These are phyloP conservation scores for Dipodascus albidus DNA, from an alignment of 805 yeast species.

Conservation along the genomic window DNA sequence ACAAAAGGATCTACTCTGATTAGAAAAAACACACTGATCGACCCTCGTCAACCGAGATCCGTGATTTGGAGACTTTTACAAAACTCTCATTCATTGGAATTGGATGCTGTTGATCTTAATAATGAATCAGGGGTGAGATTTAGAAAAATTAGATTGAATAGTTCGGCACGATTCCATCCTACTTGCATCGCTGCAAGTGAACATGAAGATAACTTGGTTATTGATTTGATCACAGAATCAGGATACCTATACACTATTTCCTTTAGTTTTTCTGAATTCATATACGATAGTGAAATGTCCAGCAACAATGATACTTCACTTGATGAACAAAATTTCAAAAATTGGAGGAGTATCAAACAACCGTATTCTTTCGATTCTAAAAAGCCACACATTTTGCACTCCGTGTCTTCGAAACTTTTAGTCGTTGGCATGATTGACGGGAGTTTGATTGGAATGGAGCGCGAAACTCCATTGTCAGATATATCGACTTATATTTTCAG, in stretches of 20 bases:
- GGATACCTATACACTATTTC: constrained; percentile 42
- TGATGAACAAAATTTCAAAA: constrained; percentile 15
- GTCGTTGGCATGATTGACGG: constrained; percentile 68
- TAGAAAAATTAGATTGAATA: constrained; percentile 29
- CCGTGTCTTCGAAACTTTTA: constrained; percentile 34
- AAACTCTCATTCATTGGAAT: constrained; percentile 9
- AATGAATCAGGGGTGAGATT: constrained; percentile 19
- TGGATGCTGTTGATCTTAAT: constrained; percentile 11
- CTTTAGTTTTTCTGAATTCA: constrained; percentile 35
- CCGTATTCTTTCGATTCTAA: constrained; percentile 56
- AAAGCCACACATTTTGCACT: constrained; percentile 40
- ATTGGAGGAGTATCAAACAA: constrained; percentile 56
- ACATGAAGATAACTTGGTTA: constrained; percentile 25
- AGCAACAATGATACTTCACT: constrained; percentile 9
- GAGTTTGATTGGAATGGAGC: constrained; percentile 37
- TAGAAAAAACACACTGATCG: neutral
- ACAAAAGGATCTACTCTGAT: constrained; percentile 3
- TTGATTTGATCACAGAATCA: constrained; percentile 43
- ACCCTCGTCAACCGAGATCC: constrained; percentile 3
- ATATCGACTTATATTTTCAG: constrained; percentile 28
- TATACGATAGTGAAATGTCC: constrained; percentile 6
- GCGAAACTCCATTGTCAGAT: constrained; percentile 22
- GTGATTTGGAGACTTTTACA: constrained; percentile 11
- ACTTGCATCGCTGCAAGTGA: constrained; percentile 31
- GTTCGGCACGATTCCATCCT: constrained; percentile 29